Evolutionary conservation across 257 asterid genomes (phyloP).

Genomic region (Solanum tarijense): DNA sequence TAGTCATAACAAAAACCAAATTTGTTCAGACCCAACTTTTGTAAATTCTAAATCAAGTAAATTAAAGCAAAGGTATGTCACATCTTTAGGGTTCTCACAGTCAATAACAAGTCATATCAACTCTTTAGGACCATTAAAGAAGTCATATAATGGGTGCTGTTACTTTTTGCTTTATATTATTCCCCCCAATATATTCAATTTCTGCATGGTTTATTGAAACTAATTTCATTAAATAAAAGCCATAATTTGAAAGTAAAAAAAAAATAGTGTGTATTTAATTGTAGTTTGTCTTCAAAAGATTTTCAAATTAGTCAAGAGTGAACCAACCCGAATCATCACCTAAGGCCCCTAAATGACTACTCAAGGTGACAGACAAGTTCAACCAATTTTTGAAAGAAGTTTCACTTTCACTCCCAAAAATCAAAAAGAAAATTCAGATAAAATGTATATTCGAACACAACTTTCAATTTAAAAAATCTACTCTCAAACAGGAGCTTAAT

Average conservation of each 20-base stretch:
- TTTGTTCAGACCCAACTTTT: not conserved
- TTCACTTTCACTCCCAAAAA: not conserved
- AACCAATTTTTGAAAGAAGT: not conserved
- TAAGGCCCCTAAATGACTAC: not conserved
- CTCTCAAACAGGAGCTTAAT: fast-evolving
- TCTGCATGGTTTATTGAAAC: not conserved
- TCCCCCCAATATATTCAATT: not conserved
- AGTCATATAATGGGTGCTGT: not conserved
- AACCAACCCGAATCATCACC: not conserved
- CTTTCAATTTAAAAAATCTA: not conserved
- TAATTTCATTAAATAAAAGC: not conserved
- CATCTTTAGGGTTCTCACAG: not conserved
- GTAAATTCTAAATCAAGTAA: not conserved
- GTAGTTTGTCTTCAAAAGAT: not conserved
- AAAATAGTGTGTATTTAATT: not conserved
- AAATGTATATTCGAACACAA: not conserved
- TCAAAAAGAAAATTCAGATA: fast-evolving
- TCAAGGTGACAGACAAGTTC: not conserved
- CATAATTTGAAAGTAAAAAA: too few species aligned
- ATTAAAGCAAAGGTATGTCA: not conserved
- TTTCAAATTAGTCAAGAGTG: not conserved
- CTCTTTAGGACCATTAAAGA: not conserved
- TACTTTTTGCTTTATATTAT: not conserved
- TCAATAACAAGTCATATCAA: not conserved
- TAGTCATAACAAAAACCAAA: not conserved